Base-by-base conservation (phyloP, 208 protist species). In the Acanthamoeba lenticulata region DNA sequence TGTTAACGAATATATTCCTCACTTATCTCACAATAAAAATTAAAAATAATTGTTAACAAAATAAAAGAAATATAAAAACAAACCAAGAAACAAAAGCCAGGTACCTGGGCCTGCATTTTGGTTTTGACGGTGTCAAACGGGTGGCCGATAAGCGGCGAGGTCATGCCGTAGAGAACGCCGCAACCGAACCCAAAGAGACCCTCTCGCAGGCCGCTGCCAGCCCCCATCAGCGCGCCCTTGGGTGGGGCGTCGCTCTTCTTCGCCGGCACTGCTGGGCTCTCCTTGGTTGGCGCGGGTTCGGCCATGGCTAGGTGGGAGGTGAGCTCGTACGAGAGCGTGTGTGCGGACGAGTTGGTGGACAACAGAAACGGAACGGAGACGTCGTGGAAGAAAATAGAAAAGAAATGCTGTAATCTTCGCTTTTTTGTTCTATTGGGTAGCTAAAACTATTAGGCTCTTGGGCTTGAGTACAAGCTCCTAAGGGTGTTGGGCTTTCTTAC, bases 51-150 rank as follows among this genome's bases (percentile, higher is more conserved):
- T 57, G 29, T 29, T 21, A 32, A 11, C 11, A 38, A 52, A 32
- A 55, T 45, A 45, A 86, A 55, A 4, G 1, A 55, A 32, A 32
- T 27, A 40, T 6, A 32, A 34, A 21, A 29, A n/a, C 11, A 29
- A 40, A 42, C 21, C 19, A 52, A 6, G 29, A 24, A 32, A 52
- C 7, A 29, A 52, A 49, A 52, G 15, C 11, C 6, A 24, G 29
- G 42, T 62, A 72, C 88, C 88, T 93, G 93, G 1, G 93, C 62
- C 38, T 94, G 93, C 93, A 94, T 94, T 74, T 94, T 94, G 17
- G 93, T 94, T 49, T 94, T 94, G 45, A 94, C 57, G 32, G 93
- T 94, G 74, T 94, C 93, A 21, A 94, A 79, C 17, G 93, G 93
- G 32, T 94, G 93, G 44, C 93, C 93, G 15, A 94, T 79, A 29